These are phyloP conservation scores for Gossypium rotundifolium DNA, from an alignment of 345 rosid species.

Conservation along the genomic window DNA sequence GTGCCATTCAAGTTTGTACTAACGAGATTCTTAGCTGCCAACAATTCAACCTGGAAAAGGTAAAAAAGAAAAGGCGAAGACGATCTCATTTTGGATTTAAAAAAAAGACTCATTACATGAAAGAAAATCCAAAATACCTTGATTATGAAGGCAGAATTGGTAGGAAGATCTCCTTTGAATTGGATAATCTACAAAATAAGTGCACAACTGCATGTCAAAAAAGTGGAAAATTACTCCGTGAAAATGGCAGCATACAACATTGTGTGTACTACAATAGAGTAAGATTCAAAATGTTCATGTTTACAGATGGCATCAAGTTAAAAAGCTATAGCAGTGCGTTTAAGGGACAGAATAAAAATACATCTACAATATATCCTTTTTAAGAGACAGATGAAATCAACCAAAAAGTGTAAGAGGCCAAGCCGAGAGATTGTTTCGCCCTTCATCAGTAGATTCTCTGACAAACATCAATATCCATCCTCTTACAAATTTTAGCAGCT, in stretches of 20 bases:
- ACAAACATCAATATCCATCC: background rate
- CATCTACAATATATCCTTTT: background rate
- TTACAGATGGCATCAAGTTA: background rate
- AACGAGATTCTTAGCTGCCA: slow-evolving; percentile 96
- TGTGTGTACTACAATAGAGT: background rate
- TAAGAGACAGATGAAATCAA: background rate
- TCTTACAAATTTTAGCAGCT: background rate
- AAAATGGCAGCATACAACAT: slow-evolving; percentile 17
- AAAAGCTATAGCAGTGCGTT: background rate
- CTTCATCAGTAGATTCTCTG: background rate
- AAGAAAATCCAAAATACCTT: slow-evolving; percentile 37
- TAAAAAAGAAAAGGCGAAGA: slow-evolving; percentile 18
- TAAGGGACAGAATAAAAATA: background rate
- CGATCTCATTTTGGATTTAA: background rate
- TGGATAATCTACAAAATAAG: slow-evolving; percentile 80
- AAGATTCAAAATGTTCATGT: background rate
- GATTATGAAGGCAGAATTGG: slow-evolving; percentile 66
- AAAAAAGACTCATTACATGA: background rate
- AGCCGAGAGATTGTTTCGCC: background rate
- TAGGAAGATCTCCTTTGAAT: slow-evolving; percentile 55
- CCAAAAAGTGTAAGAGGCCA: background rate
- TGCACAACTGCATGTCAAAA: slow-evolving; percentile 86
- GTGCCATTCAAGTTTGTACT: slow-evolving; percentile 96
- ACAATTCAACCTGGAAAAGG: slow-evolving; percentile 64
- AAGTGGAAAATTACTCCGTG: slow-evolving; percentile 55